Evolutionary conservation across 1,139 yeast species (phyloP).

Genomic region (Starmera stellimalicola): DNA sequence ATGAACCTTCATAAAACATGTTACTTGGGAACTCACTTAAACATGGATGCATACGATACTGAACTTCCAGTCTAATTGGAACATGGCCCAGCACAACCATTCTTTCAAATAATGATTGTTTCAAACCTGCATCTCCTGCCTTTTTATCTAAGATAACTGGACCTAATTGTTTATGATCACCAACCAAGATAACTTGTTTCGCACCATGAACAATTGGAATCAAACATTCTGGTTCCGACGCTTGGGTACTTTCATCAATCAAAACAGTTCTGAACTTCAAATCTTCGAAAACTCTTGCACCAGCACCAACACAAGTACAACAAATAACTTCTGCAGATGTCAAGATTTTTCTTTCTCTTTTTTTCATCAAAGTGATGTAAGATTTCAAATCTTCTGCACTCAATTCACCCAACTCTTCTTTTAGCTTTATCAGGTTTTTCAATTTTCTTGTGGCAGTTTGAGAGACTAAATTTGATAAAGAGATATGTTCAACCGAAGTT

Average conservation of each 20-base stretch:
- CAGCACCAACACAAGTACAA: constrained; percentile 91
- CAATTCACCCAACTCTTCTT: constrained; percentile 64
- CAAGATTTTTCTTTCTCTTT: constrained; percentile 42
- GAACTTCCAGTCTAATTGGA: constrained; percentile 83
- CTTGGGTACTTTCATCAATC: constrained; percentile 91
- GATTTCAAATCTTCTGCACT: constrained; percentile 41
- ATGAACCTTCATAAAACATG: constrained; percentile 86
- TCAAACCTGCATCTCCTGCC: constrained; percentile 81
- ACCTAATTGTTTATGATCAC: constrained; percentile 93
- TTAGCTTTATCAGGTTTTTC: constrained; percentile 47
- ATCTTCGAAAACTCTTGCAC: constrained; percentile 50
- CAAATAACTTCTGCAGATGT: constrained; percentile 72
- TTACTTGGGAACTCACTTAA: constrained; percentile 83
- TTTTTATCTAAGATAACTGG: constrained; percentile 76
- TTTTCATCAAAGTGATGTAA: constrained; percentile 33
- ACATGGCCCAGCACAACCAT: constrained; percentile 75
- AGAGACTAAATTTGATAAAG: constrained; percentile 42
- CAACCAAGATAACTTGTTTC: constrained; percentile 80
- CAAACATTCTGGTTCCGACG: constrained; percentile 85
- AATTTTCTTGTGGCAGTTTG: constrained; percentile 44
- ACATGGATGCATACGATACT: constrained; percentile 91
- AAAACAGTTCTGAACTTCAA: constrained; percentile 65
- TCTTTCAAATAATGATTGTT: constrained; percentile 81
- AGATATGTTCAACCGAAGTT: constrained; percentile 41
- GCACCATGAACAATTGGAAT: constrained; percentile 88